These are phyloP conservation scores for Keithomyces neogunnii DNA, from an alignment of 2,329 filamentous ascomycete genomes.

Conservation along the genomic window DNA sequence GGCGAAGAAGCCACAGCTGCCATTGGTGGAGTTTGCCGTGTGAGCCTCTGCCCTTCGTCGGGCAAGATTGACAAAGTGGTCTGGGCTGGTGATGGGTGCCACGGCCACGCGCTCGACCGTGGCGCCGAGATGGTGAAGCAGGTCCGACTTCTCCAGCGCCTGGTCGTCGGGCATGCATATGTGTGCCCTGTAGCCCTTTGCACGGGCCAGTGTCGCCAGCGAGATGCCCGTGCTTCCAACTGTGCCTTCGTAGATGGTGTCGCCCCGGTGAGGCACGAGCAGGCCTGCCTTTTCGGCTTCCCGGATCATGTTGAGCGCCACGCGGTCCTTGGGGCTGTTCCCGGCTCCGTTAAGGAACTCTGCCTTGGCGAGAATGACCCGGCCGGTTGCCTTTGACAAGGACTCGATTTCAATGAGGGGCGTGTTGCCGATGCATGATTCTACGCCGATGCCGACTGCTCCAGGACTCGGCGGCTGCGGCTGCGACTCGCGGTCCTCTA, in stretches of 20 bases:
- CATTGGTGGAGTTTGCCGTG: slow-evolving; percentile 43
- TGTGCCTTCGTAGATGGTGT: slow-evolving; percentile 96
- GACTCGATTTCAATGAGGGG: slow-evolving; percentile 80
- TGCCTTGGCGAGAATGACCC: slow-evolving; percentile 85
- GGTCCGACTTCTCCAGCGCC: slow-evolving; percentile 76
- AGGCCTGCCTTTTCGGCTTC: slow-evolving; percentile 71
- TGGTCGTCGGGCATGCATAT: slow-evolving; percentile 98
- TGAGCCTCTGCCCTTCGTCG: slow-evolving; percentile 69
- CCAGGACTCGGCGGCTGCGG: neutral
- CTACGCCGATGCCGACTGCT: slow-evolving; percentile 58
- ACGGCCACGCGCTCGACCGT: slow-evolving; percentile 86
- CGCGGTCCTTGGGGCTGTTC: slow-evolving; percentile 88
- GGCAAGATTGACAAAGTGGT: slow-evolving; percentile 92
- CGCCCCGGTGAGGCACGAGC: slow-evolving; percentile 70
- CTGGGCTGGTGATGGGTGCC: slow-evolving; percentile 85
- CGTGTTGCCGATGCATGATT: slow-evolving; percentile 88
- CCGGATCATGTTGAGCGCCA: slow-evolving; percentile 82
- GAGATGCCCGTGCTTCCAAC: slow-evolving; percentile 96
- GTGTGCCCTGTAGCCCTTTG: slow-evolving; percentile 82
- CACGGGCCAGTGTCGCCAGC: slow-evolving; percentile 78
- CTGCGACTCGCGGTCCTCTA: slow-evolving; percentile 45
- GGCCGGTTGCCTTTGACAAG: slow-evolving; percentile 77
- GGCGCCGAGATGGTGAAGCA: slow-evolving; percentile 83
- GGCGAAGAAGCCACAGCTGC: slow-evolving; percentile 80
- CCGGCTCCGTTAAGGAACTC: slow-evolving; percentile 96